Evolutionary conservation across 805 yeast genomes (phyloP).

Genomic region (Candida gorgasii): DNA sequence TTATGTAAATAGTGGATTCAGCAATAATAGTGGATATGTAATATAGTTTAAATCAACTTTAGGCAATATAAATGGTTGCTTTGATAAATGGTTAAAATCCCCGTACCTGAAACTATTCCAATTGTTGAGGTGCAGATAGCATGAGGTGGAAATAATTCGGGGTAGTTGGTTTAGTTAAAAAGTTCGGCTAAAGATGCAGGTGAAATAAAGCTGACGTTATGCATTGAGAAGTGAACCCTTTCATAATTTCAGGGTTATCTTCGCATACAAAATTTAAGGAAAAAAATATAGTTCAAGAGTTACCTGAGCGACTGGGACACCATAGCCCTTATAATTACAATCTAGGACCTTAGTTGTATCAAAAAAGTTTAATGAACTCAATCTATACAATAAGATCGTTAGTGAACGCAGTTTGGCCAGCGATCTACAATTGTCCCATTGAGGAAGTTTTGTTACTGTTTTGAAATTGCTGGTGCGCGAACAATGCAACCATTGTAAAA

Average conservation of each 20-base stretch:
- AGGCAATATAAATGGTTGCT: neutral
- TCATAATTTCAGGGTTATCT: neutral
- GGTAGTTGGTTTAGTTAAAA: too few species aligned
- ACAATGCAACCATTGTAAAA: neutral
- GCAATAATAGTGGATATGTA: neutral
- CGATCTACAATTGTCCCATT: neutral
- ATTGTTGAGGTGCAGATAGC: too few species aligned
- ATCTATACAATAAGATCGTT: neutral
- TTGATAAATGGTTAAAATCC: neutral
- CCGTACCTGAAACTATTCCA: neutral
- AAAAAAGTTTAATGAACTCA: neutral
- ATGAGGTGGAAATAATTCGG: too few species aligned
- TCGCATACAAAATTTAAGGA: neutral
- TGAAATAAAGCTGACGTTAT: neutral
- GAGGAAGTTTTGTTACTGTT: neutral
- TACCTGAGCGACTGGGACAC: too few species aligned
- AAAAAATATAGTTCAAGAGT: too few species aligned
- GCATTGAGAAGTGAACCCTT: slow-evolving; percentile 1
- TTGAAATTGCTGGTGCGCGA: slow-evolving; percentile 8
- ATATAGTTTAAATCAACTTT: neutral
- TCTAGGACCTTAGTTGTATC: too few species aligned
- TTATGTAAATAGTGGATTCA: neutral
- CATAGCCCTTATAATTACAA: too few species aligned
- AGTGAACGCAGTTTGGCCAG: neutral
- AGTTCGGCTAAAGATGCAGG: too few species aligned